phyloP scores from a whole-genome alignment of 2,329 filamentous ascomycete species.

The Ustilaginoidea virens region DNA sequence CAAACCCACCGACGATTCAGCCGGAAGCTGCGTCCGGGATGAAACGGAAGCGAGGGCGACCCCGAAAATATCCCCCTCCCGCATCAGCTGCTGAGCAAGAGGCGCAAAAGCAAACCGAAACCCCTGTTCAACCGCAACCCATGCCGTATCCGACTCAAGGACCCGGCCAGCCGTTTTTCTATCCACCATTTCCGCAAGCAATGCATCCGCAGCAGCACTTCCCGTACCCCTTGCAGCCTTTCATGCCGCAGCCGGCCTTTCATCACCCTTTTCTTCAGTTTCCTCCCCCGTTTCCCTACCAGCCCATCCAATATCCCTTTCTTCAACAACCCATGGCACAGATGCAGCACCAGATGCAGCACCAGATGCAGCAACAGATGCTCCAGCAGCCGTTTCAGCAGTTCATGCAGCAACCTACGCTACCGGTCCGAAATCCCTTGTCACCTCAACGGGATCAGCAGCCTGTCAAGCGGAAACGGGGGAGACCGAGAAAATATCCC shows the following conservation, averaged over 20 bases:
- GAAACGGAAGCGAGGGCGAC: conserved; percentile 5
- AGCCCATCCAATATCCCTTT: conserved; percentile 2
- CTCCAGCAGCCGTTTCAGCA: conserved; percentile 2
- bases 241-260: conserved; percentile 4
- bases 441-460: neutral
- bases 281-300: conserved; percentile 2
- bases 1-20: neutral
- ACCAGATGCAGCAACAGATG: neutral
- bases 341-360: neutral
- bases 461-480: conserved; percentile 9
- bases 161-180: conserved; percentile 3
- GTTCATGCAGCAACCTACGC: conserved; percentile 1
- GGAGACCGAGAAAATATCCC: conserved; percentile 9
- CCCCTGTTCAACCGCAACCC: neutral
- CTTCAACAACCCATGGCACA: conserved; percentile 1
- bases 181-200: conserved; percentile 2
- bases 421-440: neutral
- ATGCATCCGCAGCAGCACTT: conserved; percentile 4
- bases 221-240: conserved; percentile 3
- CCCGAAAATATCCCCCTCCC: conserved; percentile 4
- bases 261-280: conserved; percentile 2
- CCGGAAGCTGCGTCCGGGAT: neutral
- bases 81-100: neutral
- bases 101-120: neutral
- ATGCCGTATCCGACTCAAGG: conserved; percentile 2